Conservation (phyloP, 2,329 filamentous ascomycete species). For the Fusarium pseudocircinatum region DNA sequence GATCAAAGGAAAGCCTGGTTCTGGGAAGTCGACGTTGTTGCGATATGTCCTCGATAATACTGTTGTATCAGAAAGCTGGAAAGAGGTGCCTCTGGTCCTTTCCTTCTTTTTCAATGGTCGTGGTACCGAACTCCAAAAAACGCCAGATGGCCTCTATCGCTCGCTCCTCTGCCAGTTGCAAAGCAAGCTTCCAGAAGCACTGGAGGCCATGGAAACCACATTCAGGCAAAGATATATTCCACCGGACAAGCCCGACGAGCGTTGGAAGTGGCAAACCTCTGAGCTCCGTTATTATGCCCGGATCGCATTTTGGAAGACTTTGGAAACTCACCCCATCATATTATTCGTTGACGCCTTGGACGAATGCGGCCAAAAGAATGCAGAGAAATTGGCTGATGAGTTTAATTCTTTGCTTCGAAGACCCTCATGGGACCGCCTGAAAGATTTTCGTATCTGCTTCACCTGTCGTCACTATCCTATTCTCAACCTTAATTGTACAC, state of each 20-base stretch:
- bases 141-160: not conserved
- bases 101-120: not conserved
- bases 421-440: not conserved
- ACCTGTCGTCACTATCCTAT: slow-evolving; percentile 48
- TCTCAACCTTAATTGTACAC: slow-evolving; percentile 23
- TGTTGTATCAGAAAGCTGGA: no score
- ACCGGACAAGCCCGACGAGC: no score
- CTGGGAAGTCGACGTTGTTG: not conserved
- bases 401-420: slow-evolving; percentile 36
- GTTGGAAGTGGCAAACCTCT: slow-evolving; percentile 42
- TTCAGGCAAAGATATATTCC: no score
- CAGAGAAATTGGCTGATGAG: slow-evolving; percentile 20
- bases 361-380: slow-evolving; percentile 44
- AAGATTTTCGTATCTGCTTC: slow-evolving; percentile 44
- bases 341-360: slow-evolving; percentile 51
- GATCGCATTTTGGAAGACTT: slow-evolving; percentile 30
- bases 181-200: not conserved
- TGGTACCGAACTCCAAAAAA: not conserved
- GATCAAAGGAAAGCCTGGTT: not conserved
- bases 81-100: not conserved
- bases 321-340: slow-evolving; percentile 32
- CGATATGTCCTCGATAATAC: not conserved
- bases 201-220: slow-evolving; percentile 23
- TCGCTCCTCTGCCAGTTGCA: not conserved
- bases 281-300: slow-evolving; percentile 38